Conservation (phyloP, 2,329 filamentous ascomycete species). For the Elsinoe fawcettii region DNA sequence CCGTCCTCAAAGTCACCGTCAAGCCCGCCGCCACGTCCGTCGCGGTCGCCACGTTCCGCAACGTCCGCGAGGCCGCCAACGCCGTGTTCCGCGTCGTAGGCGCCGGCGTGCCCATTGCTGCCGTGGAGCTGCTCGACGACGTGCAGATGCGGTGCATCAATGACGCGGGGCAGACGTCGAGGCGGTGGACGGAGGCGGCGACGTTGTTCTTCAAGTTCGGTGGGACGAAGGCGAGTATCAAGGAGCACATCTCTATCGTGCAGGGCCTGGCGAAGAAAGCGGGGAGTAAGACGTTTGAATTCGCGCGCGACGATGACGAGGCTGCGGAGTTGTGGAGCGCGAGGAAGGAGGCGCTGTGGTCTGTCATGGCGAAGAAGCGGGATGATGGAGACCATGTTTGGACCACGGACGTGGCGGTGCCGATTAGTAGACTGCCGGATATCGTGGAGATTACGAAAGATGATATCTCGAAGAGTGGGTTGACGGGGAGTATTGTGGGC, state of each 20-base stretch:
- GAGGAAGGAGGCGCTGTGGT: constrained; percentile 67
- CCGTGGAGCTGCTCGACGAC: constrained; percentile 89
- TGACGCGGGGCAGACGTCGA: constrained; percentile 54
- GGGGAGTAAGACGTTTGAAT: constrained; percentile 61
- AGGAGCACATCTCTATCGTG: constrained; percentile 68
- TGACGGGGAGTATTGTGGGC: constrained; percentile 60
- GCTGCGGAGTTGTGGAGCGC: constrained; percentile 67
- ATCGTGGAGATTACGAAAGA: constrained; percentile 70
- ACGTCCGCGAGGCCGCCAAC: constrained; percentile 63
- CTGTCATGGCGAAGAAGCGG: constrained; percentile 57
- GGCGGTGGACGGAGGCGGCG: constrained; percentile 60
- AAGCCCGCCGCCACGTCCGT: constrained; percentile 73
- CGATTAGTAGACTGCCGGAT: constrained; percentile 61
- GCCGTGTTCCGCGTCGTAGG: constrained; percentile 76
- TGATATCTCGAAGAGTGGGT: constrained; percentile 54
- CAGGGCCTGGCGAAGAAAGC: constrained; percentile 51
- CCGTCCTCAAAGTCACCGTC: constrained; percentile 76
- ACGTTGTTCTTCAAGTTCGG: constrained; percentile 72
- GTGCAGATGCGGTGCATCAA: constrained; percentile 77
- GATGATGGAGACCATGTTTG: constrained; percentile 58
- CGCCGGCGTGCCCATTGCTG: constrained; percentile 74
- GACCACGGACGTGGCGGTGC: constrained; percentile 76
- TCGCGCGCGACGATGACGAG: constrained; percentile 57
- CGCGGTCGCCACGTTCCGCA: constrained; percentile 60
- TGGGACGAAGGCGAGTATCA: constrained; percentile 59